These are phyloP conservation scores for Fusarium sp. DNA, from an alignment of 2,329 filamentous ascomycete species.

Conservation along the genomic window DNA sequence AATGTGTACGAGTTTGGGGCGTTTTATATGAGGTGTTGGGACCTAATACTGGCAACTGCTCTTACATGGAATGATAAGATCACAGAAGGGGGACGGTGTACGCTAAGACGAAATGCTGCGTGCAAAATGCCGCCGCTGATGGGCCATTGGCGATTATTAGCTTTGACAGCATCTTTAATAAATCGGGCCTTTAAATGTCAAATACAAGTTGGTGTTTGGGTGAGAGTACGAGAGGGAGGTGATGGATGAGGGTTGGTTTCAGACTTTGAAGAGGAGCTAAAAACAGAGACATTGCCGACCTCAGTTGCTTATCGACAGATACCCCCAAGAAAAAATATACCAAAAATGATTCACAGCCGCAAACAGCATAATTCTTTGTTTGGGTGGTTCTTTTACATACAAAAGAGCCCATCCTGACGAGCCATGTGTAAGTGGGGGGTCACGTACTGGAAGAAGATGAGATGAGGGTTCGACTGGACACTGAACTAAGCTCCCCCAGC, in stretches of 20 bases:
- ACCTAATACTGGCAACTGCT: conserved; percentile 7
- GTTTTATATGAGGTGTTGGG: conserved; percentile 12
- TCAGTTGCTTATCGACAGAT: conserved; percentile 12
- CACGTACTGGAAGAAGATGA: background rate
- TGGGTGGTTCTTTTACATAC: background rate
- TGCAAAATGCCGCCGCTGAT: conserved; percentile 14
- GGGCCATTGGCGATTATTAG: conserved; percentile 12
- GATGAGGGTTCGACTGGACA: background rate
- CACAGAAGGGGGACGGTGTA: conserved; percentile 6
- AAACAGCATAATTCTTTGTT: background rate
- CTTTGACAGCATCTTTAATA: conserved; percentile 16
- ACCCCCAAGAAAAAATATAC: background rate
- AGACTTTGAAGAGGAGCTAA: conserved; percentile 25
- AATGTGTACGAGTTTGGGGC: conserved; percentile 17
- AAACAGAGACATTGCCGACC: conserved; percentile 44
- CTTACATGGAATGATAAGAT: conserved; percentile 13
- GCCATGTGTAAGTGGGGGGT: conserved; percentile 16
- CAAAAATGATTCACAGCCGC: background rate
- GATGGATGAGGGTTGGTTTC: conserved; percentile 33
- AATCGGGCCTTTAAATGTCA: background rate
- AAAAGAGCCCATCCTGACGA: background rate
- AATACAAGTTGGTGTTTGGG: too few relatives aligned
- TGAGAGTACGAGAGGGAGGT: conserved; percentile 3
- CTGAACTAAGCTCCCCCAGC: conserved; percentile 36
- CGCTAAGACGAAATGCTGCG: conserved; percentile 20